Evolutionary conservation across 148 eudicot species (phyloP).

Genomic region (Rhododendron simsii): DNA sequence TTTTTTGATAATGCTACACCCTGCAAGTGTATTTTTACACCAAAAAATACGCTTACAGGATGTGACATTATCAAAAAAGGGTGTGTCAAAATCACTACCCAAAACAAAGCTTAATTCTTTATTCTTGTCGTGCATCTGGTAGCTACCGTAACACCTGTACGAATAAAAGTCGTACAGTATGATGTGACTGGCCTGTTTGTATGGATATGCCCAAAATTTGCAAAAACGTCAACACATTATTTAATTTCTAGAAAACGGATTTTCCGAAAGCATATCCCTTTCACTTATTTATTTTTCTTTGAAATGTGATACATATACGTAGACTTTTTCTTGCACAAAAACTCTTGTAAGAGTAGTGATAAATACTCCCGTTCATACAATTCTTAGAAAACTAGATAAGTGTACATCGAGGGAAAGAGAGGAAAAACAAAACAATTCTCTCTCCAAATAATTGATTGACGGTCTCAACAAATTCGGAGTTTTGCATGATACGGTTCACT

Average conservation of each 20-base stretch:
- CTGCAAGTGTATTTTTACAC: too few relatives aligned
- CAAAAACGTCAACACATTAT: background rate
- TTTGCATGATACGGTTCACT: background rate
- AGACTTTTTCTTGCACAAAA: background rate
- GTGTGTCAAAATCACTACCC: too few relatives aligned
- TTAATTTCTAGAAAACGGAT: background rate
- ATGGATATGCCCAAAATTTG: too few relatives aligned
- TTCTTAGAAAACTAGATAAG: too few relatives aligned
- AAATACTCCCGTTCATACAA: background rate
- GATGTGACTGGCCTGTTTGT: background rate
- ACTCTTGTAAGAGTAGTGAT: background rate
- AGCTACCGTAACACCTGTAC: background rate
- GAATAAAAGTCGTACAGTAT: background rate
- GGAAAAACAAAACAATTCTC: too few relatives aligned
- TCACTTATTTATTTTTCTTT: background rate
- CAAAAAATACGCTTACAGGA: too few relatives aligned
- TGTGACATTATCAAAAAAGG: too few relatives aligned
- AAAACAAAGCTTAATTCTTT: too few relatives aligned
- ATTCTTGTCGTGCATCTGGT: background rate
- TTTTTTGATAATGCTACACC: too few relatives aligned
- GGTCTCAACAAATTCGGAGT: background rate
- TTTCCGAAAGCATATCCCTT: background rate
- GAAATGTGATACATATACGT: background rate
- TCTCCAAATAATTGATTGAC: background rate
- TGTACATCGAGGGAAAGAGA: too few relatives aligned